phyloP scores from a whole-genome alignment of 2,329 filamentous ascomycete genomes.

The Beauveria caledonica region DNA sequence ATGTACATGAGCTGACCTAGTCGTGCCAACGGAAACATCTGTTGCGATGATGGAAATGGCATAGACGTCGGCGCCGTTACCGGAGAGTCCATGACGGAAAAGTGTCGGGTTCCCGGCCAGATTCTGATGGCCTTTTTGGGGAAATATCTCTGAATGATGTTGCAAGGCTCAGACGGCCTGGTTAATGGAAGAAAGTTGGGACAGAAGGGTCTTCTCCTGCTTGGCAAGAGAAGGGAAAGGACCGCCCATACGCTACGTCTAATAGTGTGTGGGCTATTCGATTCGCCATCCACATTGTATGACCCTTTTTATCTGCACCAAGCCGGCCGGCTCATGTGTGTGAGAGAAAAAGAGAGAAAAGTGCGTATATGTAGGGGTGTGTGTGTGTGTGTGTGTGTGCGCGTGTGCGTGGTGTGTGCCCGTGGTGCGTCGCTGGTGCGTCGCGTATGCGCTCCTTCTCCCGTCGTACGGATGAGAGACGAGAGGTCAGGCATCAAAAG shows the following conservation, averaged over 20 bases:
- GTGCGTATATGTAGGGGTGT: neutral
- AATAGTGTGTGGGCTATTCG: neutral
- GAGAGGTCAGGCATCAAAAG: neutral
- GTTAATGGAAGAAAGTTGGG: neutral
- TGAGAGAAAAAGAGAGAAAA: neutral
- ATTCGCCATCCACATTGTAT: conserved; percentile 7
- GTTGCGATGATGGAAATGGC: neutral
- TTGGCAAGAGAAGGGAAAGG: neutral
- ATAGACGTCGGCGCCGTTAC: neutral
- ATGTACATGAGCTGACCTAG: conserved; percentile 41
- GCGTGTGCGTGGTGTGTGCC: neutral
- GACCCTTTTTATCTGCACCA: conserved; percentile 1
- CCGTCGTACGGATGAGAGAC: neutral
- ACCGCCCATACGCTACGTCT: neutral
- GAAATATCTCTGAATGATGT: neutral
- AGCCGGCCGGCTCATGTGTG: neutral
- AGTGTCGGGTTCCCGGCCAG: neutral
- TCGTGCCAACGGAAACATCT: neutral
- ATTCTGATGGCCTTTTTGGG: neutral
- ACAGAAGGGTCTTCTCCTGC: neutral
- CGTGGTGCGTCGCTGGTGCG: neutral
- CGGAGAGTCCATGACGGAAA: neutral
- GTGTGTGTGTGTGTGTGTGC: neutral
- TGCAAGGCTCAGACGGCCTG: neutral
- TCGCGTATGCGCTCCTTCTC: neutral